These are phyloP conservation scores for Heliamphora ciliata DNA, from an alignment of 179 eudicot species.

Conservation along the genomic window DNA sequence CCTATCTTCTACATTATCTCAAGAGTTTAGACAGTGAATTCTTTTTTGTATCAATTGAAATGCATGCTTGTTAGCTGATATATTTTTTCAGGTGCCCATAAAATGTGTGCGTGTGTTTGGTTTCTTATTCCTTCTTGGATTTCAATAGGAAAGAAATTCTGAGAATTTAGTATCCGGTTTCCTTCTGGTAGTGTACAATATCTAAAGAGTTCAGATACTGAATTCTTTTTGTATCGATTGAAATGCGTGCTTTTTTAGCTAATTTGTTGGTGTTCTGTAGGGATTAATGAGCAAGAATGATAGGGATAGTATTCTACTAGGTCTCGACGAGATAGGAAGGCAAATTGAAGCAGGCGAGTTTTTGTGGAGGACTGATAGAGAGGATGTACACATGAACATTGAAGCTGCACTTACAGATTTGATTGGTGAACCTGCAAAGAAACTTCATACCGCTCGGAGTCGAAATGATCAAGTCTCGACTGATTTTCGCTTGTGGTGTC, in stretches of 20 bases:
- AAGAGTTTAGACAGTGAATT: background rate
- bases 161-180: background rate
- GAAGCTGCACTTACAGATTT: constrained; percentile 96
- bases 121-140: constrained; percentile 8
- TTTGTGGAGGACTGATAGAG: constrained; percentile 91
- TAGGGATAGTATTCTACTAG: constrained; percentile 60
- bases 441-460: constrained; percentile 97
- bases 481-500: constrained; percentile 95
- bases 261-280: constrained; percentile 29
- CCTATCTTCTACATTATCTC: background rate
- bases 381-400: constrained; percentile 99
- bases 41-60: background rate
- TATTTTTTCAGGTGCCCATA: background rate
- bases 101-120: too few relatives aligned
- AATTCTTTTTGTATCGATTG: background rate
- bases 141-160: background rate
- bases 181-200: too few relatives aligned
- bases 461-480: constrained; percentile 96
- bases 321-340: constrained; percentile 63
- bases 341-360: constrained; percentile 80
- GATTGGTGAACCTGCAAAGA: constrained; percentile 97
- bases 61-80: background rate
- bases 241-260: background rate
- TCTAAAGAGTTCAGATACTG: background rate
- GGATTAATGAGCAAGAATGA: constrained; percentile 62